Conservation (phyloP, 495 filamentous ascomycete species). For the Penicillium arizonense region DNA sequence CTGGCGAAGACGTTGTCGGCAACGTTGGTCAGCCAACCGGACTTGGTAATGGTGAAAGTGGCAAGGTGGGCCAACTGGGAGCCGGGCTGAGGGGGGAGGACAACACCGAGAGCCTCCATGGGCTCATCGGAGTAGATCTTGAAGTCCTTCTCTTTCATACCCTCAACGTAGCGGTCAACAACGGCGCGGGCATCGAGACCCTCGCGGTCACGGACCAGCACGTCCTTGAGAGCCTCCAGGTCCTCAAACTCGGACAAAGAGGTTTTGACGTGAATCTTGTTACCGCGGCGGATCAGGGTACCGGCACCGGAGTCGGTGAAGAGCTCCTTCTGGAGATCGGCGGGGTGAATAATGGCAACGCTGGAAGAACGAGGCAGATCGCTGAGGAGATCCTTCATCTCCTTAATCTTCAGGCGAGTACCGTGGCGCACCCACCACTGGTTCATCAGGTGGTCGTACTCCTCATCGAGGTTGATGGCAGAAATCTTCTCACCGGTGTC, state of each 20-base stretch:
- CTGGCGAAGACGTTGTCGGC: conserved; percentile 96
- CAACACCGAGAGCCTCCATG: conserved; percentile 95
- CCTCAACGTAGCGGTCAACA: conserved; percentile 82
- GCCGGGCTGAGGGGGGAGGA: conserved; percentile 65
- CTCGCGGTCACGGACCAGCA: conserved; percentile 82
- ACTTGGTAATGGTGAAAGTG: conserved; percentile 92
- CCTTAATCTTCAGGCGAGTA: conserved; percentile 96
- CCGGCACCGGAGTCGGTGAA: conserved; percentile 96
- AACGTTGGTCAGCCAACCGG: conserved; percentile 92
- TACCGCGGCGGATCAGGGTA: conserved; percentile 89
- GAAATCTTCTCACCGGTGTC: conserved; percentile 95
- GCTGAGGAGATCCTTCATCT: conserved; percentile 91
- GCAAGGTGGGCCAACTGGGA: conserved; percentile 71
- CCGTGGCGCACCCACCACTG: conserved; percentile 97
- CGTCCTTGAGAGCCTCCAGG: conserved; percentile 71
- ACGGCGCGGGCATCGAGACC: conserved; percentile 79
- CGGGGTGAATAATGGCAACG: conserved; percentile 96
- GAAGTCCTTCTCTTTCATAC: conserved; percentile 73
- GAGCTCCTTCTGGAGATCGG: conserved; percentile 90
- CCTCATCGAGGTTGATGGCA: conserved; percentile 95
- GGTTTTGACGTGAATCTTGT: conserved; percentile 78
- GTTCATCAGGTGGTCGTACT: conserved; percentile 91
- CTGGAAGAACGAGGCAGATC: conserved; percentile 87
- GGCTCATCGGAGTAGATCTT: conserved; percentile 93
- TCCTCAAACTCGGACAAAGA: conserved; percentile 79